Evolutionary conservation across 441 rosid genomes (phyloP).

Genomic region (Mallotus repandus): DNA sequence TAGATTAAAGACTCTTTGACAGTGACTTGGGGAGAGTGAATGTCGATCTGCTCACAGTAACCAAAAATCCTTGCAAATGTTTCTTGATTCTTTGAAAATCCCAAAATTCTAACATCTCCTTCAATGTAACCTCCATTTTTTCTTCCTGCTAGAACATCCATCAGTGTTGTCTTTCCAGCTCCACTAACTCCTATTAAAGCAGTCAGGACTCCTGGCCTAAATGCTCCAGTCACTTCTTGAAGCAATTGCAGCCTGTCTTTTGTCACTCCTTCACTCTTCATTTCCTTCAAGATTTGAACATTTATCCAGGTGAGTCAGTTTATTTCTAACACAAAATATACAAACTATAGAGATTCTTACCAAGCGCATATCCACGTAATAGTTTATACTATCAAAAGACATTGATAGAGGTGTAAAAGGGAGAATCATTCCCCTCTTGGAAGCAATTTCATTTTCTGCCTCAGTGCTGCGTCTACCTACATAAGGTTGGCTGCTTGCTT

Average conservation of each 20-base stretch:
- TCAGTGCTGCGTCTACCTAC: constrained; percentile 31
- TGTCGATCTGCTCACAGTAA: constrained; percentile 89
- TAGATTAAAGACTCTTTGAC: constrained; percentile 73
- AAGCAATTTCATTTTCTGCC: constrained; percentile 35
- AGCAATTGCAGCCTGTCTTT: constrained; percentile 73
- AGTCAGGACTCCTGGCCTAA: constrained; percentile 88
- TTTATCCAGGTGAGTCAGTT: too few relatives aligned
- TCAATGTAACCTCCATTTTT: constrained; percentile 86
- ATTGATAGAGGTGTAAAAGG: constrained; percentile 88
- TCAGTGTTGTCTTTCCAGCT: constrained; percentile 94
- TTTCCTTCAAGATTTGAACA: constrained; percentile 47
- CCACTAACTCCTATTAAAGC: constrained; percentile 98
- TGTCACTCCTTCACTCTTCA: constrained; percentile 71
- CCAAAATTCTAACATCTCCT: constrained; percentile 78
- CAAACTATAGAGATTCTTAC: constrained; percentile 38
- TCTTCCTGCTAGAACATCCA: constrained; percentile 97
- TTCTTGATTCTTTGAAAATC: constrained; percentile 81
- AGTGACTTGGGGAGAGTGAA: constrained; percentile 94
- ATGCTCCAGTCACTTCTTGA: constrained; percentile 67
- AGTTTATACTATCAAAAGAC: constrained; percentile 71
- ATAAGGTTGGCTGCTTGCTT: constrained; percentile 42
- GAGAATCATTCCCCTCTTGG: constrained; percentile 84
- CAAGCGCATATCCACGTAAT: constrained; percentile 89
- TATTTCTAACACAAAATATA: too few relatives aligned
- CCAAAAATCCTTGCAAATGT: constrained; percentile 98